Percentiles rank a stretch among this genome's conserved stretches.
Conservation (phyloP, 2,329 filamentous ascomycete species). For the Colletotrichum plurivorum region DNA sequence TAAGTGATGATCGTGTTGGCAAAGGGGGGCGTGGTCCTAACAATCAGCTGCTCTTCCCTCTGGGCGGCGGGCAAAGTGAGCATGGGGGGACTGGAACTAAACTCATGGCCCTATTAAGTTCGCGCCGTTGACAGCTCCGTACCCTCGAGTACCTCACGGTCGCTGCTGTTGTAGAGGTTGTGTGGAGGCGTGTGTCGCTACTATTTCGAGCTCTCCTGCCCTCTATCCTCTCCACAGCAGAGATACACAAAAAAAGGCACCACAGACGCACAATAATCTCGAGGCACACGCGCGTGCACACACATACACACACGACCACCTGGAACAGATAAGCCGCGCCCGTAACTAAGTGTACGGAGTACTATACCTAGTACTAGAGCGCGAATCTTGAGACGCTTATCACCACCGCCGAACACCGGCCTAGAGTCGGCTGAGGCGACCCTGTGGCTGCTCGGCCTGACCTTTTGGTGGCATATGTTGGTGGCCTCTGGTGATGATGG, state of each 20-base stretch:
- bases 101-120: constrained; percentile 15
- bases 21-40: constrained; percentile 1
- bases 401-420: neutral
- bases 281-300: neutral
- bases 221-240: constrained; percentile 13
- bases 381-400: neutral
- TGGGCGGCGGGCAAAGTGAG: neutral
- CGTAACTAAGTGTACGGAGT: neutral
- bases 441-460: no score
- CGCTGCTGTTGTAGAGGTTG: neutral
- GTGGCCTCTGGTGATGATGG: neutral
- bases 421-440: no score
- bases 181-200: neutral
- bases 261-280: constrained; percentile 10
- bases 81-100: constrained; percentile 18
- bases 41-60: neutral
- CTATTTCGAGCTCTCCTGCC: neutral
- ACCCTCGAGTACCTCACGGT: constrained; percentile 11
- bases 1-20: no score
- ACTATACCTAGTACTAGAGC: neutral
- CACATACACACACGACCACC: neutral
- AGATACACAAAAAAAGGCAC: constrained; percentile 22
- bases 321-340: constrained; percentile 18
- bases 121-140: constrained; percentile 25
- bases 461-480: no score